phyloP scores from a whole-genome alignment of 257 asterid species.

The Nicotiana sylvestris region DNA sequence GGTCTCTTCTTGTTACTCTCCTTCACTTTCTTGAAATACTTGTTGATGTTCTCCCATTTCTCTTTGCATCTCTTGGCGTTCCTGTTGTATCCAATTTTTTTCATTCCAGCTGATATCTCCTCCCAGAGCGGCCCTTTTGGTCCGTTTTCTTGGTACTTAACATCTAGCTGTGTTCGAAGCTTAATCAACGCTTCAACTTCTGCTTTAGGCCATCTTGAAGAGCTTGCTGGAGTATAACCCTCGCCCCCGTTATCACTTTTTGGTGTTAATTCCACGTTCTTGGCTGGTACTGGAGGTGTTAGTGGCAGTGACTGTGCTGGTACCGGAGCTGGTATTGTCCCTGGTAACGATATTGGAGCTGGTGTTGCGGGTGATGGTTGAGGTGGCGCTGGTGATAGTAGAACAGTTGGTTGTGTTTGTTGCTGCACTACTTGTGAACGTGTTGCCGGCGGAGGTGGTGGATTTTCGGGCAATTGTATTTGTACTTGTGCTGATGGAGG shows the following conservation, averaged over 20 bases:
- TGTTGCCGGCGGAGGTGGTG: slow-evolving; percentile 9
- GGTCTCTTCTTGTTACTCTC: slow-evolving; percentile 78
- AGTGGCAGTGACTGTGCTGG: slow-evolving; percentile 4
- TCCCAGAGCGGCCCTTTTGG: slow-evolving; percentile 97
- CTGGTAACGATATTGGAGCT: background rate
- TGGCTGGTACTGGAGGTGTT: slow-evolving; percentile 6
- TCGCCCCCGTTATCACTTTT: slow-evolving; percentile 40
- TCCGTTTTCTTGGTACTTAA: slow-evolving; percentile 76
- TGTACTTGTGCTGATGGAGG: slow-evolving; percentile 17
- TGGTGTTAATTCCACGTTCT: slow-evolving; percentile 10
- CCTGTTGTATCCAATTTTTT: slow-evolving; percentile 60
- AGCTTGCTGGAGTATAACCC: slow-evolving; percentile 27
- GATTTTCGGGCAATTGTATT: slow-evolving; percentile 19
- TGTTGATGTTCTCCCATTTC: slow-evolving; percentile 98
- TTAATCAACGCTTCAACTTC: slow-evolving; percentile 75
- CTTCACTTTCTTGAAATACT: slow-evolving; percentile 90
- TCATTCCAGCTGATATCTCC: slow-evolving; percentile 76
- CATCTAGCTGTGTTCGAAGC: slow-evolving; percentile 61
- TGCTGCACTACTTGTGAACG: slow-evolving; percentile 1
- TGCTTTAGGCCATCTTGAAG: slow-evolving; percentile 91
- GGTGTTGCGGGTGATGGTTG: slow-evolving; percentile 2
- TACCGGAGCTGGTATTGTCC: background rate
- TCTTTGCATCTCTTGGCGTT: slow-evolving; percentile 90
- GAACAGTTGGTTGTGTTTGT: background rate
- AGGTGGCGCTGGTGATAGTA: background rate